Percentiles rank a stretch among this genome's conserved stretches.
phyloP scores from a whole-genome alignment of 208 protist genomes.

The Balamuthia mandrillaris region DNA sequence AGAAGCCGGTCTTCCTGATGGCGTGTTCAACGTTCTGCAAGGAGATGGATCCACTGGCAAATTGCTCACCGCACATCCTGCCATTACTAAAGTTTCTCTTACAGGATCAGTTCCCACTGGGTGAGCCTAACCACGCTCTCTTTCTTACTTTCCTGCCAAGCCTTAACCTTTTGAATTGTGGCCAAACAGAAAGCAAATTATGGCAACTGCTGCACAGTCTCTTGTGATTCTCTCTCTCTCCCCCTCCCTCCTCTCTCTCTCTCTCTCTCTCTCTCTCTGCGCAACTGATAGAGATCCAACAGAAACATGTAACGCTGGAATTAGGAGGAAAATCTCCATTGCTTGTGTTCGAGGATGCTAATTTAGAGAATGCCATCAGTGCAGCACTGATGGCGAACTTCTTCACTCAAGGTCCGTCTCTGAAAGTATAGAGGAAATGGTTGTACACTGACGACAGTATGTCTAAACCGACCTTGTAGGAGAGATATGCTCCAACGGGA shows the following conservation, averaged over 20 bases:
- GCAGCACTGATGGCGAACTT: slow-evolving; percentile 57
- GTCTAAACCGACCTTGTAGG: slow-evolving; percentile 44
- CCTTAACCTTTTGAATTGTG: not conserved
- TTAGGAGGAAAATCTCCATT: slow-evolving; percentile 87
- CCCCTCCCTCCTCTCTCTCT: too few species aligned
- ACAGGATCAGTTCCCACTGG: slow-evolving; percentile 48
- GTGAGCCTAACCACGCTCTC: too few species aligned
- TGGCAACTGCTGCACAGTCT: not conserved
- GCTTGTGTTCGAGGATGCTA: slow-evolving; percentile 83
- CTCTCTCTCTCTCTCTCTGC: too few species aligned
- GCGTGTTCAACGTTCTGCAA: slow-evolving; percentile 55
- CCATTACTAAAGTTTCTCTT: slow-evolving; percentile 54
- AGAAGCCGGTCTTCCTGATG: slow-evolving; percentile 49
- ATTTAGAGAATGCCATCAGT: slow-evolving; percentile 79
- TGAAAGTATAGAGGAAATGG: not conserved
- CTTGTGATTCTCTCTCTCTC: not conserved
- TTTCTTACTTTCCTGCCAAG: not conserved
- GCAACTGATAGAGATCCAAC: too few species aligned
- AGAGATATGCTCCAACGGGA: slow-evolving; percentile 84
- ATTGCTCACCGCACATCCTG: not conserved
- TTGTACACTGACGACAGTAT: not conserved
- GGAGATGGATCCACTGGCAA: slow-evolving; percentile 21
- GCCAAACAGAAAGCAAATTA: too few species aligned
- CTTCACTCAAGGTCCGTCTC: slow-evolving; percentile 65
- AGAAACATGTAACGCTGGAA: slow-evolving; percentile 85